phyloP scores from a whole-genome alignment of 306 rosid genomes.

The Citrullus colocynthis region DNA sequence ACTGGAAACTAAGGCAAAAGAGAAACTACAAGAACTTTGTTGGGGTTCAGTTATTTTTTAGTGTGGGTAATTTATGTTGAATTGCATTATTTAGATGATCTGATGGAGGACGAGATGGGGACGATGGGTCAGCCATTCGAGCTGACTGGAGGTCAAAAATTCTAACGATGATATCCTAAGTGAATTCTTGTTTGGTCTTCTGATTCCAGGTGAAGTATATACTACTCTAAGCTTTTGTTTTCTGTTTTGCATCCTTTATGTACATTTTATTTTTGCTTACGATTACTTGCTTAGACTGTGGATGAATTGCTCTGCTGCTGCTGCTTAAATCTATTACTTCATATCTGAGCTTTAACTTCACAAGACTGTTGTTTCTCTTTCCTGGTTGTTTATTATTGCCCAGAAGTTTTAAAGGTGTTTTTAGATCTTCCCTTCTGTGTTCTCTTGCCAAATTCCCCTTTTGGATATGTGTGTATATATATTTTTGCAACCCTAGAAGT shows the following conservation, averaged over 20 bases:
- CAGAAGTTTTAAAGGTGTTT: not conserved
- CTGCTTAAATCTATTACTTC: not conserved
- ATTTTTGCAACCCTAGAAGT: not conserved
- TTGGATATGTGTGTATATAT: not conserved
- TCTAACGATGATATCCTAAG: not conserved
- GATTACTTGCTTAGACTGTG: not conserved
- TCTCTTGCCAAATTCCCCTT: not conserved
- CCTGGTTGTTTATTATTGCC: not conserved
- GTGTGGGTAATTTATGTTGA: not conserved
- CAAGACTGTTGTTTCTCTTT: not conserved
- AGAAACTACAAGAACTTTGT: not conserved
- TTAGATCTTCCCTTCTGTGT: not conserved
- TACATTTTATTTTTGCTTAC: not conserved
- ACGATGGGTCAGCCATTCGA: not conserved
- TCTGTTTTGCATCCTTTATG: not conserved
- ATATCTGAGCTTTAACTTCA: not conserved
- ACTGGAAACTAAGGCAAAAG: not conserved
- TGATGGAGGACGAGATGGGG: not conserved
- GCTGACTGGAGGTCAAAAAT: not conserved
- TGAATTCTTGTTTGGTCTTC: not conserved
- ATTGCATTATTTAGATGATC: not conserved
- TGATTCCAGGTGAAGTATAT: constrained; percentile 1
- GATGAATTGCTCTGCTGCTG: not conserved
- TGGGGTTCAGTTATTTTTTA: not conserved
- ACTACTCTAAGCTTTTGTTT: not conserved